Evolutionary conservation across 352 stramenopile species (phyloP), one percentile per base, ranked within the genome.

Genomic region (Pythium myriotylum): DNA sequence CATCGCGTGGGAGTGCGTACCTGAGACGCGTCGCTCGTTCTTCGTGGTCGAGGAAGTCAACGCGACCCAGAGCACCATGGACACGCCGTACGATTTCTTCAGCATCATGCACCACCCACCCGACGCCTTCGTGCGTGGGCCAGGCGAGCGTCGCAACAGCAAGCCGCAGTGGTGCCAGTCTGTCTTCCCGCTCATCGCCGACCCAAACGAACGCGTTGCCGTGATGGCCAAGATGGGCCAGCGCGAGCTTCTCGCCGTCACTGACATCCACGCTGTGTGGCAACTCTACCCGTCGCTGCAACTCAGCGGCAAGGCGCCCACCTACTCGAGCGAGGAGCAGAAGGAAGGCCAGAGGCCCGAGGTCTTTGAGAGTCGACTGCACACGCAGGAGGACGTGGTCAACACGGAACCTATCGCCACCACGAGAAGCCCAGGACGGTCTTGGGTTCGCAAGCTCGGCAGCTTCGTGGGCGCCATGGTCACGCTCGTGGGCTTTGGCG

Each of bases 21-120:
- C 85, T 0, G 74, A 81, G 46, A 22, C 54, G 35, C 86, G 91
- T 39, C 80, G 86, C 54, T 82, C 71, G 48, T 84, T 79, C 54
- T 90, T 94, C 27, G 61, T 89, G 32, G 72, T 84, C 16, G 82
- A 94, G 64, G 72, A 89, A 16, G 41, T 13, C 26, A 59, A 63
- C 27, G 49, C 37, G 19, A 64, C 55, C 22, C 16, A 9, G 13
- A 10, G 10, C 22, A 9, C 24, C 3, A 23, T 59, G 17, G 65
- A 73, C 14, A 73, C 74, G 7, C 79, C 84, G 2, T 94, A 94
- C 67, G 82, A 94, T 50, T 89, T 91, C 55, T 92, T 81, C 70
- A 93, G 83, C 59, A 89, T 94, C 68, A 94, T 94, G 84, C 86
- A 94, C 59, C 79, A 89, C 51, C 78, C 84, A 13, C 53, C 74